These are phyloP conservation scores for Umbilicaria muhlenbergii DNA, from an alignment of 495 filamentous ascomycete genomes.

Conservation along the genomic window DNA sequence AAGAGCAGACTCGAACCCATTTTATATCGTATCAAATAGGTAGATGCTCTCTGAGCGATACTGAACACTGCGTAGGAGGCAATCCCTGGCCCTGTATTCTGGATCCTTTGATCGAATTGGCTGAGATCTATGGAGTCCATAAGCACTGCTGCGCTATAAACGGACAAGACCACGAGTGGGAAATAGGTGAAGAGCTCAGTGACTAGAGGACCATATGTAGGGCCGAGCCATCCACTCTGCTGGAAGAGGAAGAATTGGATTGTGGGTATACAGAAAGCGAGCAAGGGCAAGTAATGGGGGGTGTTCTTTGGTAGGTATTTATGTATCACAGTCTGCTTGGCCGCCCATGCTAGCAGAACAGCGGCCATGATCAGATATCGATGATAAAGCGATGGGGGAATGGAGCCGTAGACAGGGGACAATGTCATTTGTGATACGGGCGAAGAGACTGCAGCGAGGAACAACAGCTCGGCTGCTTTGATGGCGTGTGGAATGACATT, in stretches of 20 bases:
- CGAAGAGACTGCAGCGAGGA: slow-evolving; percentile 57
- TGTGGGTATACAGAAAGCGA: slow-evolving; percentile 59
- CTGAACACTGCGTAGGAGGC: slow-evolving; percentile 51
- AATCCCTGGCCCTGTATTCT: slow-evolving; percentile 42
- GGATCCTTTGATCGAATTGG: slow-evolving; percentile 33
- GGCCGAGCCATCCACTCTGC: slow-evolving; percentile 47
- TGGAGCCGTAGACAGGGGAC: slow-evolving; percentile 73
- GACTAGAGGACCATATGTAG: slow-evolving; percentile 52
- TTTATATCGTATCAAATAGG: slow-evolving; percentile 31
- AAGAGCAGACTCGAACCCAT: slow-evolving; percentile 45
- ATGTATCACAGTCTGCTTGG: slow-evolving; percentile 32
- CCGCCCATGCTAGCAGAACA: slow-evolving; percentile 46
- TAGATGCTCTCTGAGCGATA: slow-evolving; percentile 33
- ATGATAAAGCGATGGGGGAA: slow-evolving; percentile 60
- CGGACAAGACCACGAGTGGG: slow-evolving; percentile 53
- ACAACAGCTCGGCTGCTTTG: slow-evolving; percentile 33
- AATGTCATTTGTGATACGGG: slow-evolving; percentile 59
- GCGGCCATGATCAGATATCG: slow-evolving; percentile 43
- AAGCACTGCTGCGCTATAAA: slow-evolving; percentile 45
- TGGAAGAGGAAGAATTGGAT: slow-evolving; percentile 53
- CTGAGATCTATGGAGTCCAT: slow-evolving; percentile 45
- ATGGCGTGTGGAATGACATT: slow-evolving; percentile 11
- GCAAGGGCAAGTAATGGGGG: slow-evolving; percentile 39
- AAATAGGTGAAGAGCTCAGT: slow-evolving; percentile 58
- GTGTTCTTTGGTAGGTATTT: slow-evolving; percentile 21